Base-by-base conservation (phyloP, 306 rosid genomes). In the Lathyrus sativus region DNA sequence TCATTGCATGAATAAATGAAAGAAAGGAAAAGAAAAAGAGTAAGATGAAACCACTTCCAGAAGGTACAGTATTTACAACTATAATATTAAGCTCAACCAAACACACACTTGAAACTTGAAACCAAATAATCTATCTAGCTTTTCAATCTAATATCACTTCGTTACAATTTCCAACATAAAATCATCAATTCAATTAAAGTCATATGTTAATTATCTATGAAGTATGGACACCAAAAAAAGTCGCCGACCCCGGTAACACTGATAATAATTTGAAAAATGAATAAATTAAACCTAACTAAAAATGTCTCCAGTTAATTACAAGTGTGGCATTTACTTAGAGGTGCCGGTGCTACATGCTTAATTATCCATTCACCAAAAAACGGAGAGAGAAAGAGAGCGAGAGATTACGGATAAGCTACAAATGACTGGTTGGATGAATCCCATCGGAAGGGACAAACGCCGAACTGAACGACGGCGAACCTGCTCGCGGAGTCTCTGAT, bases 371-470 rank as follows among this genome's bases (percentile, higher is more conserved):
- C 65, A 46, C 46, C 24, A 3, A 63, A 37, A 41, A n/a, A 29
- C 33, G 5, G 6, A 14, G 33, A 66, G 45, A 37, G 49, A 50
- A 31, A 9, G 33, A 9, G 45, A 14, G 53, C 7, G 35, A 45
- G 44, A 59, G 43, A 28, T 45, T 82, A 93, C 99, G 99, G 99
- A 70, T 88, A 77, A 74, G 97, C 89, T 2, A 90, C 14, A 74
- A 93, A 88, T 71, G 76, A 76, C 17, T 62, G 78, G 42, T 60
- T 83, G 42, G 82, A 61, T 0, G 87, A 70, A 69, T 93, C 96
- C 97, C 97, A 93, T 5, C 96, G 91, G 61, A 90, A 93, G 50
- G 99, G 99, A 31, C 96, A 90, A 46, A 90, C 95, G 11, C 99
- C 97, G 74, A 90, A 83, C 64, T 93, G 99, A 62, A 93, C 71